These are phyloP conservation scores for Solidago caesia DNA, from an alignment of 129 eudicot species.

Conservation along the genomic window DNA sequence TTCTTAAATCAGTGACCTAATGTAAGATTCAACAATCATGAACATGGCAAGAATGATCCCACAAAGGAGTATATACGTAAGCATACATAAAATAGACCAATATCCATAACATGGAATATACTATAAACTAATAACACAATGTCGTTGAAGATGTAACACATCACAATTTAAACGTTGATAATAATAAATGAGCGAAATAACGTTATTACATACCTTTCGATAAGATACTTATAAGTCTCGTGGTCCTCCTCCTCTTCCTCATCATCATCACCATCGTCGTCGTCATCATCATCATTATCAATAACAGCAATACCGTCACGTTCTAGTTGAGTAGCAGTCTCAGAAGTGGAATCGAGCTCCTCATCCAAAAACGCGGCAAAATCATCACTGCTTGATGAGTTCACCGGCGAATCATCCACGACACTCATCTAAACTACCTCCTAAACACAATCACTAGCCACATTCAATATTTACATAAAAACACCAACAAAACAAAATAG, in stretches of 20 bases:
- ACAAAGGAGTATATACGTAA: not conserved
- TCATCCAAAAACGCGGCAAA: slow-evolving; percentile 54
- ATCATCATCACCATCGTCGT: not conserved
- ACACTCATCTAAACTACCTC: slow-evolving; percentile 46
- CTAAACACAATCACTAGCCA: slow-evolving; percentile 19
- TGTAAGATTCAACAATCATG: not conserved
- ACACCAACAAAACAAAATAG: not conserved
- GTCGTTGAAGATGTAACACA: not conserved
- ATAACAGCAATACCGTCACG: too few relatives aligned
- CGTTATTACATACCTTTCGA: slow-evolving; percentile 27
- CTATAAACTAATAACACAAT: not conserved
- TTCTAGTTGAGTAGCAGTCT: slow-evolving; percentile 34
- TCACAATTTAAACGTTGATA: not conserved
- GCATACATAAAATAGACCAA: not conserved
- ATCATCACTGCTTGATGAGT: slow-evolving; percentile 65
- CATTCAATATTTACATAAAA: not conserved
- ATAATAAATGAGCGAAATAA: slow-evolving; percentile 8
- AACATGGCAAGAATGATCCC: slow-evolving; percentile 12
- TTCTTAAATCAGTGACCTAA: slow-evolving; percentile 5
- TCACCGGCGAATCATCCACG: slow-evolving; percentile 45
- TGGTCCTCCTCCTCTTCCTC: slow-evolving; percentile 15
- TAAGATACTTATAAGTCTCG: slow-evolving; percentile 19
- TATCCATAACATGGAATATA: slow-evolving; percentile 6
- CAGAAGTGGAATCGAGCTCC: slow-evolving; percentile 51
- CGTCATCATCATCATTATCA: slow-evolving; percentile 26